These are phyloP conservation scores for Cucurbita maxima DNA, from an alignment of 306 rosid species.

Conservation along the genomic window DNA sequence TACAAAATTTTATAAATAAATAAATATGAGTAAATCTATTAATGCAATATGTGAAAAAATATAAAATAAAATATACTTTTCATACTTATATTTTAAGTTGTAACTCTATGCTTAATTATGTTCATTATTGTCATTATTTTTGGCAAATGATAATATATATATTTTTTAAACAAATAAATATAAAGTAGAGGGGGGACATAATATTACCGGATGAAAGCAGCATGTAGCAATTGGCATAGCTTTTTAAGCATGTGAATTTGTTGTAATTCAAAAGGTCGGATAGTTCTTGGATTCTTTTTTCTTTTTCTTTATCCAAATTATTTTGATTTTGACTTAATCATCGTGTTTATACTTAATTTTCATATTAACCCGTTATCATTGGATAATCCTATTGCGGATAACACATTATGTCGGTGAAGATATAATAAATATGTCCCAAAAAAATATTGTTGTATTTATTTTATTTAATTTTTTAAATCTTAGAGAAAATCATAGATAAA, in stretches of 20 bases:
- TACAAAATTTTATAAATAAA: too few relatives aligned
- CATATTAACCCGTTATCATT: neutral
- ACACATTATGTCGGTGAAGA: neutral
- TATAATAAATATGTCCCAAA: too few relatives aligned
- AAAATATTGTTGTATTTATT: too few relatives aligned
- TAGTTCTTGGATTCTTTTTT: neutral
- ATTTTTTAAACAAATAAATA: neutral
- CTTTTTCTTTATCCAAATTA: neutral
- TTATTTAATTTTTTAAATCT: neutral
- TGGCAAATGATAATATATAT: neutral
- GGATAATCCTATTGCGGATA: neutral
- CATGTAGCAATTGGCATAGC: neutral
- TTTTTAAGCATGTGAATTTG: neutral
- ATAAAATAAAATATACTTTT: neutral
- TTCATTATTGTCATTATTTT: too few relatives aligned
- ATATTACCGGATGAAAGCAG: neutral
- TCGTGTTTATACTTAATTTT: neutral
- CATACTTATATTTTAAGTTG: neutral
- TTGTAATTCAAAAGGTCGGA: neutral
- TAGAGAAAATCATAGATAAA: too few relatives aligned
- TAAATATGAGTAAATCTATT: neutral
- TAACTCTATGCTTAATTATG: neutral
- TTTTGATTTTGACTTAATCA: neutral
- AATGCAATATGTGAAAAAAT: neutral
- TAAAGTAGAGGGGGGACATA: neutral